A percentile compares a stretch with the other conserved stretches of the same genome.
These are phyloP conservation scores for Picea engelmannii DNA, from an alignment of 83 land plant genomes.

Conservation along the genomic window DNA sequence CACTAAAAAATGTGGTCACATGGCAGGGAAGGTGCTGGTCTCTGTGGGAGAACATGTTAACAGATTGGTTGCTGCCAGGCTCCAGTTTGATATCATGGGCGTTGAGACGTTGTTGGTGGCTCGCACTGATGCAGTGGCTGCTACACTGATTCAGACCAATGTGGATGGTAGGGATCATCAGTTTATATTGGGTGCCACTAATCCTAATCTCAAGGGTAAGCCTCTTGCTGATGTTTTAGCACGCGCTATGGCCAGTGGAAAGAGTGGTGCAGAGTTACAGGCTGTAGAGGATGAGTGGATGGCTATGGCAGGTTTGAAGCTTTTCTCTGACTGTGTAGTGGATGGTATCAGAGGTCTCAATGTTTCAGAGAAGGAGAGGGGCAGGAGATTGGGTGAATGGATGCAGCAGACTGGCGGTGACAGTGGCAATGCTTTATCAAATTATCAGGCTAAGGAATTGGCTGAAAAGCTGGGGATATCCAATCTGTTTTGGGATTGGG, in stretches of 20 bases:
- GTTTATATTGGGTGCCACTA: slow-evolving; percentile 83
- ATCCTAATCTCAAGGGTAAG: slow-evolving; percentile 60
- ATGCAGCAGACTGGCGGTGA: slow-evolving; percentile 21
- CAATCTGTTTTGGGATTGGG: slow-evolving; percentile 79
- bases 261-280: slow-evolving; percentile 69
- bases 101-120: slow-evolving; percentile 81
- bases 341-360: slow-evolving; percentile 58
- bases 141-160: slow-evolving; percentile 76
- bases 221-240: slow-evolving; percentile 47
- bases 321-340: slow-evolving; percentile 68
- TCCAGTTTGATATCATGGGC: slow-evolving; percentile 93
- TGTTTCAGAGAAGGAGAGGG: slow-evolving; percentile 43
- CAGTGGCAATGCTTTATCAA: slow-evolving; percentile 36
- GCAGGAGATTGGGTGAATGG: slow-evolving; percentile 54
- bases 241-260: slow-evolving; percentile 58
- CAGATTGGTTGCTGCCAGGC: slow-evolving; percentile 79
- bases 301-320: slow-evolving; percentile 52
- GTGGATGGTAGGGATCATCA: slow-evolving; percentile 80
- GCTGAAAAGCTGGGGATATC: slow-evolving; percentile 56
- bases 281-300: slow-evolving; percentile 83
- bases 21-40: no score
- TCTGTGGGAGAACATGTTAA: slow-evolving; percentile 84
- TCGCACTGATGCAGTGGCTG: slow-evolving; percentile 87
- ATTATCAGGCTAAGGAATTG: slow-evolving; percentile 49
- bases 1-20: slow-evolving; percentile 96